Conservation (phyloP, 1,284 basidiomycete genomes). For the Cryptococcus wingfieldii region DNA sequence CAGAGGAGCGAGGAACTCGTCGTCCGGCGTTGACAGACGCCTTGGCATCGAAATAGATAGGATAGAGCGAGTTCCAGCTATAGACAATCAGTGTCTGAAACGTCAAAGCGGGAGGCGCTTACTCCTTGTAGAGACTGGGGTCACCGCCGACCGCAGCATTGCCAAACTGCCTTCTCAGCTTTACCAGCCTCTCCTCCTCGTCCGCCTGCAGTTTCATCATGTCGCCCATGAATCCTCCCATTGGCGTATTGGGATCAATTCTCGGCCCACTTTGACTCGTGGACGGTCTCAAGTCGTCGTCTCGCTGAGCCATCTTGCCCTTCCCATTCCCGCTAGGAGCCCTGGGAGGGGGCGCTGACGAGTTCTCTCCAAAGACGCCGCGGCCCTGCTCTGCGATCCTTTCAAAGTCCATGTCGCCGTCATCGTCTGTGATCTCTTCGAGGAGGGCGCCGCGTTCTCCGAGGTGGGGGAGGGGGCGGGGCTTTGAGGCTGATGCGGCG, state of each 20-base stretch:
- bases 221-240: conserved; percentile 51
- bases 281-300: conserved; percentile 26
- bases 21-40: conserved; percentile 78
- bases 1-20: conserved; percentile 70
- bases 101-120: conserved; percentile 11
- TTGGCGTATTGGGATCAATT: conserved; percentile 44
- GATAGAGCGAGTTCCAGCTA: conserved; percentile 93
- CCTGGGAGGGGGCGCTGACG: conserved; percentile 27
- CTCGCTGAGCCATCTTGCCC: conserved; percentile 32
- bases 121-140: conserved; percentile 45
- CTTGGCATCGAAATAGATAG: conserved; percentile 95
- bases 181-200: conserved; percentile 46
- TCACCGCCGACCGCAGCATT: conserved; percentile 33
- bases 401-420: conserved; percentile 49
- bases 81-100: neutral
- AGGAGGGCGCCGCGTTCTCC: conserved; percentile 68
- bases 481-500: conserved; percentile 48
- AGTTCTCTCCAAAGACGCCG: conserved; percentile 45
- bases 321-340: conserved; percentile 27
- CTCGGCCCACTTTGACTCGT: conserved; percentile 14
- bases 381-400: conserved; percentile 50
- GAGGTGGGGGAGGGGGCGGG: conserved; percentile 60
- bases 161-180: conserved; percentile 42
- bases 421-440: conserved; percentile 58
- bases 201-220: conserved; percentile 48